Evolutionary conservation across 768 basidiomycete species (phyloP).

Genomic region (Cyclocybe aegerita): DNA sequence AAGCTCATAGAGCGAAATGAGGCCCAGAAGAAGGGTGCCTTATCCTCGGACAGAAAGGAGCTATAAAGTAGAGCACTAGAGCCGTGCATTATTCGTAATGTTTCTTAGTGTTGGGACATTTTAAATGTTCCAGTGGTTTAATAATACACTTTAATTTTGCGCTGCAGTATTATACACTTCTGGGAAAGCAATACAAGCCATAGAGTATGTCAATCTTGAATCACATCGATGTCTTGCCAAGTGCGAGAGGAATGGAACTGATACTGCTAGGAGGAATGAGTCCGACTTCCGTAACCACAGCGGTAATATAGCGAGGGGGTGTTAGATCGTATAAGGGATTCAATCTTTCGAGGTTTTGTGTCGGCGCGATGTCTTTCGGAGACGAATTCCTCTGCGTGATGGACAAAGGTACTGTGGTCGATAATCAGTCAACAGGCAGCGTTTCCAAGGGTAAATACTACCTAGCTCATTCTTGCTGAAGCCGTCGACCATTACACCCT

Average conservation of each 20-base stretch:
- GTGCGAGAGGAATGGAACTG: constrained; percentile 75
- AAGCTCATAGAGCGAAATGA: constrained; percentile 43
- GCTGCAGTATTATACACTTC: constrained; percentile 10
- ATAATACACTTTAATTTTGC: neutral
- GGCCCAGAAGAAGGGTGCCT: constrained; percentile 15
- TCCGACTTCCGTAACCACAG: constrained; percentile 96
- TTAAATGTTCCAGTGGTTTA: neutral
- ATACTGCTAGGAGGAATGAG: constrained; percentile 93
- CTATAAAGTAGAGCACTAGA: constrained; percentile 19
- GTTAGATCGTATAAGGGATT: constrained; percentile 95
- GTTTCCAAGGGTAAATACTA: constrained; percentile 25
- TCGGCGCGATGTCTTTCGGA: constrained; percentile 24
- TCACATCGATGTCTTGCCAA: constrained; percentile 50
- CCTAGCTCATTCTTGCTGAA: constrained; percentile 97
- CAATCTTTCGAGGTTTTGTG: constrained; percentile 68
- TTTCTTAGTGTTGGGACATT: neutral
- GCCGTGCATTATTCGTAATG: neutral
- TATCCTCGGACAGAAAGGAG: constrained; percentile 22
- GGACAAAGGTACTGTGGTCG: constrained; percentile 33
- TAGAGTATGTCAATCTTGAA: neutral
- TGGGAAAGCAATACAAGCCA: neutral
- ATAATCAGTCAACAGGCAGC: neutral
- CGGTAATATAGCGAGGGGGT: constrained; percentile 88
- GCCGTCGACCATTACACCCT: constrained; percentile 88
- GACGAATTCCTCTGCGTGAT: constrained; percentile 27